Percentiles rank a stretch among this genome's conserved stretches.
Conservation (phyloP, 225 moss, liverwort and hornwort species). For the Physcomitrellopsis africana region DNA sequence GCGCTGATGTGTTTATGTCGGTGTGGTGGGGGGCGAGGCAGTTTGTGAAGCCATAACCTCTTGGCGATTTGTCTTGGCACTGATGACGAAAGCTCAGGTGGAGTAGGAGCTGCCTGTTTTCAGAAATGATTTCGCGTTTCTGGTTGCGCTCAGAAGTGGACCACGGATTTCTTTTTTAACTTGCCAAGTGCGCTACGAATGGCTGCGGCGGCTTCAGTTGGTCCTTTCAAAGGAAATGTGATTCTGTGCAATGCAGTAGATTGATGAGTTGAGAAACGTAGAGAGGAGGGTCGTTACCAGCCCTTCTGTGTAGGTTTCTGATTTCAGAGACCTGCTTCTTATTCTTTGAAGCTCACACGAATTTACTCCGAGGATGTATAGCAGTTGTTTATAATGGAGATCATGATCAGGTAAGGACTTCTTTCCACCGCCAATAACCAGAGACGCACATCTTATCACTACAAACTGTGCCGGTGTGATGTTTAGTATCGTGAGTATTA, state of each 20-base stretch:
- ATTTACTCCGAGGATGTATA: conserved; percentile 18
- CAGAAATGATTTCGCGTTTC: neutral
- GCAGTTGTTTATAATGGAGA: conserved; percentile 34
- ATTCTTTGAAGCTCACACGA: conserved; percentile 18
- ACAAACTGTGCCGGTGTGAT: conserved; percentile 10
- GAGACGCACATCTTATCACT: conserved; percentile 8
- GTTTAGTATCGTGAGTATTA: neutral
- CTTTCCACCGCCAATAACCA: neutral
- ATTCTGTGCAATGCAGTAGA: conserved; percentile 1
- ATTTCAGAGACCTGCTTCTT: conserved; percentile 4
- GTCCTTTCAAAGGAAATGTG: conserved; percentile 19
- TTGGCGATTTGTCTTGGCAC: too few species aligned
- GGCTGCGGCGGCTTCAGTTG: conserved; percentile 6
- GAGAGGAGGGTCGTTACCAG: neutral
- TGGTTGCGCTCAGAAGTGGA: neutral
- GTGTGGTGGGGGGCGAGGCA: too few species aligned
- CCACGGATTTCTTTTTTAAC: neutral
- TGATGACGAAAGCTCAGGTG: too few species aligned
- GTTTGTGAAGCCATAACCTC: too few species aligned
- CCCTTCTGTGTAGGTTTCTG: neutral
- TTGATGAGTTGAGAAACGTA: conserved; percentile 21
- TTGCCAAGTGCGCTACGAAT: conserved; percentile 11
- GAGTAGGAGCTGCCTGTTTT: too few species aligned
- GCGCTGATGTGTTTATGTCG: too few species aligned
- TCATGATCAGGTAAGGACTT: conserved; percentile 40